phyloP scores from a whole-genome alignment of 257 asterid species.

The Cinchona pubescens region DNA sequence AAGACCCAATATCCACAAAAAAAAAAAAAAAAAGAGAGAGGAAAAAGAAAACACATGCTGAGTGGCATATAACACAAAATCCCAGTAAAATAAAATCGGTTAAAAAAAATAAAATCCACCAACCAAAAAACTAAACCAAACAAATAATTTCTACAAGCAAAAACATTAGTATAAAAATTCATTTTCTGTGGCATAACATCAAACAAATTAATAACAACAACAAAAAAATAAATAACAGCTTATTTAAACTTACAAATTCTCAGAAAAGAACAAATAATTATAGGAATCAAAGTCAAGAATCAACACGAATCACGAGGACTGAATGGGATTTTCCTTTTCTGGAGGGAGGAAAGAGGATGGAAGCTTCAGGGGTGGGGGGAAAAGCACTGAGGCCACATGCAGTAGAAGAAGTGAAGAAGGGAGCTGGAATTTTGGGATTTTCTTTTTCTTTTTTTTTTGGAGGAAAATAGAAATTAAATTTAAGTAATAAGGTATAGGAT shows the following conservation, averaged over 20 bases:
- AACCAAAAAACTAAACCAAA: slow-evolving; percentile 3
- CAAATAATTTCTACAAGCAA: neutral
- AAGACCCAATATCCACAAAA: slow-evolving; percentile 6
- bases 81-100: neutral
- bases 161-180: neutral
- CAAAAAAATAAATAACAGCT: neutral
- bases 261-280: neutral
- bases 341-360: slow-evolving; percentile 2
- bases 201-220: neutral
- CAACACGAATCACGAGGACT: slow-evolving; percentile 4
- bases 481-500: no score
- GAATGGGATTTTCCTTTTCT: neutral
- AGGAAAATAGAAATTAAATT: no score
- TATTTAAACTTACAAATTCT: slow-evolving; percentile 12
- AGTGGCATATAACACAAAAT: neutral
- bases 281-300: slow-evolving; percentile 3
- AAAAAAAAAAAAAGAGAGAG: neutral
- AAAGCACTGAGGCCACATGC: slow-evolving; percentile 38
- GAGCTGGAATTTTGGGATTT: slow-evolving; percentile 7
- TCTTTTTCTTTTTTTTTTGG: no score
- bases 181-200: neutral
- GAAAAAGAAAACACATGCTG: neutral
- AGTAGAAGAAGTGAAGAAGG: neutral
- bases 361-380: slow-evolving; percentile 26
- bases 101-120: neutral